Evolutionary conservation across 2,329 filamentous ascomycete genomes (phyloP).

Genomic region (Alternaria dauci): DNA sequence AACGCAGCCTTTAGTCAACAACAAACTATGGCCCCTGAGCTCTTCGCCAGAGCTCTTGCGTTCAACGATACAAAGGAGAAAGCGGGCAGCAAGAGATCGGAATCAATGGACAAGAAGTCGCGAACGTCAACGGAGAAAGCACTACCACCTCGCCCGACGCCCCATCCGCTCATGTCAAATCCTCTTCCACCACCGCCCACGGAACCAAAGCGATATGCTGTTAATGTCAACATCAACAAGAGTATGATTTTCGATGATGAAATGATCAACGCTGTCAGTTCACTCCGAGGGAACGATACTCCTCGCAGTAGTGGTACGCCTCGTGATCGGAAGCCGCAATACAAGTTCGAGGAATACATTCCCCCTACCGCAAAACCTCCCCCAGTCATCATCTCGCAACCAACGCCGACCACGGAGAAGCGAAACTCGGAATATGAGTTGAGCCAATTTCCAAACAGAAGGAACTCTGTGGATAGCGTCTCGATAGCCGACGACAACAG

Average conservation of each 20-base stretch:
- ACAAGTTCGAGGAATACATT: constrained; percentile 36
- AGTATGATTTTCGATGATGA: constrained; percentile 41
- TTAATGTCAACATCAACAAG: constrained; percentile 41
- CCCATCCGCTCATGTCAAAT: constrained; percentile 19
- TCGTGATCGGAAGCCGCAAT: constrained; percentile 30
- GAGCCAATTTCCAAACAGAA: constrained; percentile 23
- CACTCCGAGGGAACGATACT: constrained; percentile 20
- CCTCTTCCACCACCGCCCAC: constrained; percentile 28
- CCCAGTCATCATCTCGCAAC: constrained; percentile 13
- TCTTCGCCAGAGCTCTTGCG: constrained; percentile 23
- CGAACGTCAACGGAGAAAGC: constrained; percentile 16
- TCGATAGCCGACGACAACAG: constrained; percentile 15
- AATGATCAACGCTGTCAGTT: constrained; percentile 28
- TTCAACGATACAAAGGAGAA: constrained; percentile 19
- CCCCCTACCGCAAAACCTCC: constrained; percentile 23
- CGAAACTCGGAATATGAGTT: constrained; percentile 31
- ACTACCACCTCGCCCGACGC: constrained; percentile 22
- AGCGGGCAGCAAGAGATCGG: neutral
- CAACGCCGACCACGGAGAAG: constrained; percentile 13
- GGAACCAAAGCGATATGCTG: constrained; percentile 29
- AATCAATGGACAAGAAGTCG: constrained; percentile 8
- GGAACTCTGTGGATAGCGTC: constrained; percentile 4
- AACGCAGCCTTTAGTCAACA: constrained; percentile 23
- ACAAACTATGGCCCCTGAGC: constrained; percentile 17
- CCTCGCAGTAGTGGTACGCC: constrained; percentile 18